Base-by-base conservation (phyloP, 495 filamentous ascomycete species). In the Penicillium bovifimosum region DNA sequence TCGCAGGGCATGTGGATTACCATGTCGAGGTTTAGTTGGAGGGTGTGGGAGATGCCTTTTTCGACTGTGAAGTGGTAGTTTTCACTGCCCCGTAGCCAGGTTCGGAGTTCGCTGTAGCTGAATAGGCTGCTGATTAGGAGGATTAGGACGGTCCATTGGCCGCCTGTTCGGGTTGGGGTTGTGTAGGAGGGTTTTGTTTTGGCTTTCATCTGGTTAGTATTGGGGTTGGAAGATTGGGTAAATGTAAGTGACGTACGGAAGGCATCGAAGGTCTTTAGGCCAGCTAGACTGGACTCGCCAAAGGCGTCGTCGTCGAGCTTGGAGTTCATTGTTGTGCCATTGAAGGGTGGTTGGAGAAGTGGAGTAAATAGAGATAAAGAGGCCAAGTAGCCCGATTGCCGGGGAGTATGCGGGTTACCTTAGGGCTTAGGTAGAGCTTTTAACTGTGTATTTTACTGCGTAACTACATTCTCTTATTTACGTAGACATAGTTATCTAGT, bases 151-250 rank as follows among this genome's bases (percentile, higher is more conserved):
- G 95, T 96, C 81, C 90, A 93, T 76, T 91, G 87, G 49, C 93
- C 91, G 62, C 95, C 95, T 61, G 83, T 85, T 33, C 84, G 80
- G 41, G 88, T 88, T 47, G 82, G 82, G 27, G 86, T 84, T 33
- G 89, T 83, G 71, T 96, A 99, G 60, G 87, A 87, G n/a, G 88
- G 76, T 79, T 96, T 96, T 50, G 89, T 88, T 82, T 99, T 99
- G 40, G 93, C 91, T 88, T 82, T 99, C 97, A 39, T 95, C 91
- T 96, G 59, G 41, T 31, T n/a, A 38, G 20, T 3, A 9, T 36
- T 2, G 20, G 6, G 14, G n/a, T 35, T 18, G 46, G 53, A 47
- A 59, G 57, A 17, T 8, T 39, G 34, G 11, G 14, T 20, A 34
- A 39, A 50, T 9, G 17, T 16, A 2, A 24, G 20, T 2, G n/a